Evolutionary conservation across 768 basidiomycete genomes (phyloP).

Genomic region (Glaciozyma martinii): DNA sequence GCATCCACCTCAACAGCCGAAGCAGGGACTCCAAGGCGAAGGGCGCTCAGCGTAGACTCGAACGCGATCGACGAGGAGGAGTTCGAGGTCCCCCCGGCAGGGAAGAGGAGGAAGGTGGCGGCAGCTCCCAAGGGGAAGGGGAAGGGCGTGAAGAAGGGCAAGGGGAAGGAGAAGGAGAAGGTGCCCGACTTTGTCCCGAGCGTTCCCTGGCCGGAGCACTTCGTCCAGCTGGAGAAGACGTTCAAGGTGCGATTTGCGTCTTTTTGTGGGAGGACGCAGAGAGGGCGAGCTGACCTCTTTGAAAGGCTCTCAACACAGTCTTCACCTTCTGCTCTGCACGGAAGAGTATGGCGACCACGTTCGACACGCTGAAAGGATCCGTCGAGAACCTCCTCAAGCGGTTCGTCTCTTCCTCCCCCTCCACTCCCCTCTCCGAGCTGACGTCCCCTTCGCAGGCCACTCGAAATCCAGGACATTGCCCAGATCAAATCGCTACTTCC

Average conservation of each 20-base stretch:
- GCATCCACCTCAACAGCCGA: not conserved
- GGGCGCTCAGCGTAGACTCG: not conserved
- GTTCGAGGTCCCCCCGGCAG: not conserved
- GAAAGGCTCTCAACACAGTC: constrained; percentile 75
- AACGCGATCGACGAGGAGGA: not conserved
- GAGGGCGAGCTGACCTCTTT: no score
- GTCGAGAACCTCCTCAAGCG: constrained; percentile 69
- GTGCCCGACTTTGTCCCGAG: constrained; percentile 15
- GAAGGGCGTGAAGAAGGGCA: constrained; percentile 2
- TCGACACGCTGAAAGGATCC: constrained; percentile 62
- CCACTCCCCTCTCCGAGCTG: no score
- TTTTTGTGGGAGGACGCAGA: no score
- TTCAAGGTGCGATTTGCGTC: constrained; percentile 49
- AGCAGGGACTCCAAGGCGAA: not conserved
- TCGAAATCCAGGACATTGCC: constrained; percentile 67
- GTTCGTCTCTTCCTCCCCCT: constrained; percentile 41
- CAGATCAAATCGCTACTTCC: constrained; percentile 88
- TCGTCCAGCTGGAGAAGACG: constrained; percentile 45
- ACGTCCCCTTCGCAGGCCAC: constrained; percentile 48
- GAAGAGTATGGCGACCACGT: constrained; percentile 70
- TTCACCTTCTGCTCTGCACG: constrained; percentile 76
- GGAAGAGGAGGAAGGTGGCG: not conserved
- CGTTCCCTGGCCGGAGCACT: constrained; percentile 55
- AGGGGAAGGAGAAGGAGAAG: constrained; percentile 27
- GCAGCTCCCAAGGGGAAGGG: constrained; percentile 6